Base-by-base conservation (phyloP, 192 early-diverging fungal species). In the Coemansia sp. region DNA sequence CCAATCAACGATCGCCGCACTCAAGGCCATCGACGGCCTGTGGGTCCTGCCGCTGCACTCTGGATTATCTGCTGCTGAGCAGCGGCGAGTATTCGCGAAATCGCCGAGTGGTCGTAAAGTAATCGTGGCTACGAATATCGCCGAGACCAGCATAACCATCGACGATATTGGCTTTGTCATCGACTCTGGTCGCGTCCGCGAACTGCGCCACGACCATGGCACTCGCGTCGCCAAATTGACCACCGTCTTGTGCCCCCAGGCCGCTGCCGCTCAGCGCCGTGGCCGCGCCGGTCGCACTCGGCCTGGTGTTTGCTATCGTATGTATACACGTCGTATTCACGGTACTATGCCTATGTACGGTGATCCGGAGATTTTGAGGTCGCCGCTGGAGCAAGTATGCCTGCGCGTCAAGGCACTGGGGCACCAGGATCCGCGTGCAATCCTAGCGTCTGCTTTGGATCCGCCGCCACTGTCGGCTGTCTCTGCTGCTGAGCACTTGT, bases 101-200 rank as follows among this genome's bases (percentile, higher is more conserved):
- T 73, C 85, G 2, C 41, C 63, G 1, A 83, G 87, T 9, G 85
- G 81, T 5, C 87, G 97, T 11, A 97, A 96, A 70, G 90, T 97
- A 0, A 86, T 99, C 0, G 88, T 99, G 2, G 87, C 97, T 0
- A 97, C 95, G 12, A 97, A 96, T 63, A 89, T 95, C 34, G 95
- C 95, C 3, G 95, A 97, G 64, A 81, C 78, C 27, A 75, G 79
- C n/a, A 85, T 83, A 60, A 79, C 74, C n/a, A 88, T 88, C 46
- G 91, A 95, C 33, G 91, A 91, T 46, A 79, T 93, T 16, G 88
- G 89, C 6, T 90, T 88, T 78, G 91, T 93, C 0, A 81, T 93
- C 39, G 91, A 93, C 65, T 81, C 87, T 1, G 91, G 91, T 0
- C 81, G 90, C 8, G 89, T 91, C 29, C 89, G 90, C 62, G 89